Percentiles rank a stretch among this genome's conserved stretches.
These are phyloP conservation scores for Laburnicola sp. DNA, from an alignment of 2,329 filamentous ascomycete species.

Conservation along the genomic window DNA sequence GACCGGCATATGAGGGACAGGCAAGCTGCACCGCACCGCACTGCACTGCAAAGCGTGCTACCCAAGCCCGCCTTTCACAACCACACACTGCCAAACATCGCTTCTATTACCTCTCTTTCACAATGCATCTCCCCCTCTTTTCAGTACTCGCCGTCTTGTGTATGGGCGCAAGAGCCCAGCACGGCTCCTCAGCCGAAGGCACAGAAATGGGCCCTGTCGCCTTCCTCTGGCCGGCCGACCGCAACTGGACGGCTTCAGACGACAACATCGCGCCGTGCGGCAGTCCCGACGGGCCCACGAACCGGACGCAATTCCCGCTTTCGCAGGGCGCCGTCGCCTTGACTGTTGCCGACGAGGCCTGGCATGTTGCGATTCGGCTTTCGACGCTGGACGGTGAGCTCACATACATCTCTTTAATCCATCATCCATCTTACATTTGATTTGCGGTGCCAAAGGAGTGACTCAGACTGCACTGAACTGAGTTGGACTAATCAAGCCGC, in stretches of 20 bases:
- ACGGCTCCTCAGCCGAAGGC: conserved; percentile 36
- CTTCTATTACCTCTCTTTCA: not conserved
- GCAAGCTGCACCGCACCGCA: not conserved
- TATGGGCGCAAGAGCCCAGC: conserved; percentile 17
- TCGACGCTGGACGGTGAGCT: conserved; percentile 56
- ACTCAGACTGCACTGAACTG: no score
- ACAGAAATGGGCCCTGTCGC: conserved; percentile 58
- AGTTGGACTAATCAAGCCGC: no score
- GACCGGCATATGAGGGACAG: not conserved
- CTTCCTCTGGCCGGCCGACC: conserved; percentile 64
- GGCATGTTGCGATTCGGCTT: conserved; percentile 57
- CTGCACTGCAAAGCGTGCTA: no score
- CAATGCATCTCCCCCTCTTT: conserved; percentile 5
- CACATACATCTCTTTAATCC: no score
- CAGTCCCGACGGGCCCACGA: conserved; percentile 51
- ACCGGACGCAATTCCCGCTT: conserved; percentile 61
- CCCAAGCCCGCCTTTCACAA: not conserved
- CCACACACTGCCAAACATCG: not conserved
- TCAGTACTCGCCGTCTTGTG: not conserved
- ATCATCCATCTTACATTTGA: no score
- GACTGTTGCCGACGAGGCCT: conserved; percentile 61
- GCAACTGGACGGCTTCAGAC: conserved; percentile 57
- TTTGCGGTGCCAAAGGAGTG: no score
- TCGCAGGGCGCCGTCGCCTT: conserved; percentile 60
- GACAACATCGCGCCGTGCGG: conserved; percentile 64